Percentiles rank a stretch among this genome's conserved stretches.
These are phyloP conservation scores for Xylaria flabelliformis DNA, from an alignment of 495 filamentous ascomycete genomes.

Conservation along the genomic window DNA sequence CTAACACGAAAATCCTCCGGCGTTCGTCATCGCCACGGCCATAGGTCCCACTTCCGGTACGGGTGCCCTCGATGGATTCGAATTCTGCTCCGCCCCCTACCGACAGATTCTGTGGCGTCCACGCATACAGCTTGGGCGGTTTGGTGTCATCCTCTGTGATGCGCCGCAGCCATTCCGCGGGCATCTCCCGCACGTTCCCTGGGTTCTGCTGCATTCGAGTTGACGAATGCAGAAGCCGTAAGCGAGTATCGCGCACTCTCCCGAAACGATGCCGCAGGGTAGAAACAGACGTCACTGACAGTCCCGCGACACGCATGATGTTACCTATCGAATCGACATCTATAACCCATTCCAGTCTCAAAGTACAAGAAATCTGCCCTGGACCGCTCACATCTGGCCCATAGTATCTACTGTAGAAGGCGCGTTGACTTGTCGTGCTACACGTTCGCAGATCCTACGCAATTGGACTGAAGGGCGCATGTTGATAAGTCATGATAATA, in stretches of 20 bases:
- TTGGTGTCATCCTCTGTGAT: constrained; percentile 30
- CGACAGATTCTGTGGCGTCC: constrained; percentile 38
- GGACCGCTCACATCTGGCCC: neutral
- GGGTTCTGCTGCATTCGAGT: constrained; percentile 3
- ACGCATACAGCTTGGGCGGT: constrained; percentile 43
- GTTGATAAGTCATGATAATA: neutral
- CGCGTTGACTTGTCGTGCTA: neutral
- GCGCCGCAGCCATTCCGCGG: constrained; percentile 33
- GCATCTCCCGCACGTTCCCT: neutral
- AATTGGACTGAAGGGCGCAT: neutral
- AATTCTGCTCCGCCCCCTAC: neutral
- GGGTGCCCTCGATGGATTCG: neutral
- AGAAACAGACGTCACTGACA: constrained; percentile 10
- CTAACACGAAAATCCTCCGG: constrained; percentile 53
- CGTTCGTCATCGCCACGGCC: neutral
- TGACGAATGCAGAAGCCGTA: constrained; percentile 13
- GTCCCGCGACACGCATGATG: constrained; percentile 15
- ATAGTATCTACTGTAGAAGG: neutral
- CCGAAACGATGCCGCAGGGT: neutral
- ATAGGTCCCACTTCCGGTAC: neutral
- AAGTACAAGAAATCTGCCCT: neutral
- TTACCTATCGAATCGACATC: neutral
- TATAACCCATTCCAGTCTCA: neutral
- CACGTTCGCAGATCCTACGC: neutral
- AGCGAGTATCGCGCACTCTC: neutral